phyloP scores from a whole-genome alignment of 2,329 filamentous ascomycete species.

The Pleoardoris graminearum region DNA sequence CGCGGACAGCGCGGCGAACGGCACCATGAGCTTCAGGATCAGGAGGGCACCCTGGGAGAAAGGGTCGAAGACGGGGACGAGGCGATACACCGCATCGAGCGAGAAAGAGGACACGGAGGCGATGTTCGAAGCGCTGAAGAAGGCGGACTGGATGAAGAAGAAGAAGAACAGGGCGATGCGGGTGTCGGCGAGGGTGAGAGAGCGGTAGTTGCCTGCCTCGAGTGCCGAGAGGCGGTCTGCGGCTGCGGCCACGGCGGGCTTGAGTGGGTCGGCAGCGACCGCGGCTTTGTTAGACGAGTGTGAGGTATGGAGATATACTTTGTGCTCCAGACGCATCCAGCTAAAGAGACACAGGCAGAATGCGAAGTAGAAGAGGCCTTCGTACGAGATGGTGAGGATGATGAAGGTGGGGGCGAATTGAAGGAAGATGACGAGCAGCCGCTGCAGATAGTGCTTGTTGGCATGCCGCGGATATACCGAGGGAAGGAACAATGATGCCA shows the following conservation, averaged over 20 bases:
- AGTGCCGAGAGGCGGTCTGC: conserved; percentile 35
- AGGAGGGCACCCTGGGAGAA: conserved; percentile 88
- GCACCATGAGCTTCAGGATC: conserved; percentile 86
- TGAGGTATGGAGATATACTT: conserved; percentile 59
- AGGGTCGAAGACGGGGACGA: conserved; percentile 91
- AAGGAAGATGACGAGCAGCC: conserved; percentile 84
- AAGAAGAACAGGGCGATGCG: conserved; percentile 94
- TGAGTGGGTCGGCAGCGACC: conserved; percentile 31
- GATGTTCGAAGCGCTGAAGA: conserved; percentile 96
- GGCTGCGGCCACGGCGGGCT: conserved; percentile 47
- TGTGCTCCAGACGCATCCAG: conserved; percentile 92
- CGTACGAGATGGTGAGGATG: conserved; percentile 95
- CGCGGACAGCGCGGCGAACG: conserved; percentile 88
- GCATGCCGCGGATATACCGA: conserved; percentile 79
- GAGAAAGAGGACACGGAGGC: conserved; percentile 93
- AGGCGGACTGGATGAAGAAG: conserved; percentile 89
- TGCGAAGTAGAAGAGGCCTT: conserved; percentile 91
- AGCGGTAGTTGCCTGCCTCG: conserved; percentile 57
- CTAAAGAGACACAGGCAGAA: conserved; percentile 81
- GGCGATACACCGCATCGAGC: conserved; percentile 82
- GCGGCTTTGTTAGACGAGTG: conserved; percentile 13
- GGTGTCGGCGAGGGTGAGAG: conserved; percentile 78
- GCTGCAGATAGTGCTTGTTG: conserved; percentile 86
- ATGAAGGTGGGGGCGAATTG: conserved; percentile 93
- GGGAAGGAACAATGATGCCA: conserved; percentile 75